Base-by-base conservation (phyloP, 495 filamentous ascomycete species). In the Aeminium ludgeri region DNA sequence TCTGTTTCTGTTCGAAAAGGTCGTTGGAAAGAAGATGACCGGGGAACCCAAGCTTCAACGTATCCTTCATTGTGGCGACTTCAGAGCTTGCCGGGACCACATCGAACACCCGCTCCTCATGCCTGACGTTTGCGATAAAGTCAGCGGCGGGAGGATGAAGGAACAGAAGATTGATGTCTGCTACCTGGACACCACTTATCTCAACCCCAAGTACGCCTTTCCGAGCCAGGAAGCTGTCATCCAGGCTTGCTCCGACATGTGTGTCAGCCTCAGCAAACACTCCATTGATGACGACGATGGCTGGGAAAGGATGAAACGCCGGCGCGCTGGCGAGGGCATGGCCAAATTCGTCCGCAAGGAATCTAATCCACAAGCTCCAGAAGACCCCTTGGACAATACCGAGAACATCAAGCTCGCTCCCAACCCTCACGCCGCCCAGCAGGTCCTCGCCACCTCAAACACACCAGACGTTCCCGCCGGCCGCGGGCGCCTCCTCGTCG, bases 151-250 rank as follows among this genome's bases (percentile, higher is more conserved):
- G 8, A 78, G 78, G 56, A 67, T 60, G 1, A 74, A 67, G 28
- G 81, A 86, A 48, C 89, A 96, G 47, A 81, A 74, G 45, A 79
- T 99, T 34, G 91, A 99, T 54, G 70, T 80, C 15, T 94, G 92
- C 58, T 99, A 99, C 53, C 69, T 99, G 10, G 89, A 99, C 53
- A 99, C 89, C 0, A 99, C 89, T 0, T 99, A 99, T 53, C 67
- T 99, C 1, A 89, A 84, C 43, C 89, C 89, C 1, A 86, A 85
- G 36, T 99, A 96, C 60, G 78, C 86, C 0, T 99, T 99, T 53
- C 89, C 91, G 0, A 76, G 69, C 18, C 89, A 99, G 54, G 67
- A 78, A 29, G 73, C 83, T 43, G 89, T 99, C 33, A 80, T 94
- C 41, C 63, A 65, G 34, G 75, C 85, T n/a, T 94, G 86, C 55